These are phyloP conservation scores for Panus rudis DNA, from an alignment of 768 basidiomycete species.

Conservation along the genomic window DNA sequence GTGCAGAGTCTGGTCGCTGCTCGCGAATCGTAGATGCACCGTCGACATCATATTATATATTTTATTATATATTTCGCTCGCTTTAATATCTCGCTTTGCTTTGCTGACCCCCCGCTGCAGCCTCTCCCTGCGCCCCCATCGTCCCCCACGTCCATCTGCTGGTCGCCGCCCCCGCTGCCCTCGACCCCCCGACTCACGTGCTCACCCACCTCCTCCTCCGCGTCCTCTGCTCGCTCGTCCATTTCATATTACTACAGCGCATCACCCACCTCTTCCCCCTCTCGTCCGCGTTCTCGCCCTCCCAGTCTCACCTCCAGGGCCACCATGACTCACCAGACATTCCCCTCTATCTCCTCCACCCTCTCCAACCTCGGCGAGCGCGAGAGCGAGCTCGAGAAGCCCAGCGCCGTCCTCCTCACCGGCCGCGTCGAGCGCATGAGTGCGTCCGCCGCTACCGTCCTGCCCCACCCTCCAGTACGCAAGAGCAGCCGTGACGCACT, in stretches of 20 bases:
- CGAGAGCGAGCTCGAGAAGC: conserved; percentile 17
- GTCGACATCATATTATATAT: no score
- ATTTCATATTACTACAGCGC: no score
- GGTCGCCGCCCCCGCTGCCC: conserved; percentile 4
- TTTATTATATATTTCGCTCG: no score
- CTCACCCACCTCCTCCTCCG: conserved; percentile 2
- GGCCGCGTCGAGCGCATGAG: conserved; percentile 1
- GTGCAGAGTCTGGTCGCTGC: no score
- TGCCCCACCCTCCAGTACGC: conserved; percentile 3
- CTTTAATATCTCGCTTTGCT: no score
- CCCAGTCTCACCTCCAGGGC: conserved; percentile 25
- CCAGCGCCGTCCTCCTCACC: conserved; percentile 17
- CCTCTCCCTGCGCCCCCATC: conserved; percentile 3
- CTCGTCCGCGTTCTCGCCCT: neutral
- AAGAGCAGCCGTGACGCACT: conserved; percentile 4
- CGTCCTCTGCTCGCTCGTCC: neutral
- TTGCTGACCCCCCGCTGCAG: neutral
- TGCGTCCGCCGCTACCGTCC: neutral
- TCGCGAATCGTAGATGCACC: no score
- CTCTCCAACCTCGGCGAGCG: conserved; percentile 20
- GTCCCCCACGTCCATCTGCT: neutral
- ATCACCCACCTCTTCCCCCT: no score
- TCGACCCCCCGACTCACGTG: conserved; percentile 3
- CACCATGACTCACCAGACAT: conserved; percentile 21
- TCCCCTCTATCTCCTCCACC: conserved; percentile 22